Base-by-base conservation (phyloP, 2,329 filamentous ascomycete species). In the Botrytis paeoniae region DNA sequence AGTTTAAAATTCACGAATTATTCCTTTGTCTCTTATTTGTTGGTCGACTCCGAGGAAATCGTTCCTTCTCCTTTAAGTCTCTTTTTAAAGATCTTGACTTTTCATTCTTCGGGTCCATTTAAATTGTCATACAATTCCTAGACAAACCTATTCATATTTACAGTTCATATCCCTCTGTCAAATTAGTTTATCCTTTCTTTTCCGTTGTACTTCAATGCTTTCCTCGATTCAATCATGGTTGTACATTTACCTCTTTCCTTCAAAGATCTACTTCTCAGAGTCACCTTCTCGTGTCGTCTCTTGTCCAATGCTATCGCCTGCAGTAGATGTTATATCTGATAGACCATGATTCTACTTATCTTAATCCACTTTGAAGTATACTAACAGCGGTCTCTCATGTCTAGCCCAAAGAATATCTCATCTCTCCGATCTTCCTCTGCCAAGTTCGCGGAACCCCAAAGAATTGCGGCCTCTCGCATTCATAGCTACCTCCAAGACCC, bases 141-240 rank as follows among this genome's bases (percentile, higher is more conserved):
- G 10, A 4, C 22, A 10, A 1, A 3, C 22, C 10, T 10, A 3
- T n/a, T 51, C 20, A 51, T 29, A 18, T 29, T 18, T 0, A 0
- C 1, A 29, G 12, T 54, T 54, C 51, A 54, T 3, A 29, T 29
- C 6, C 3, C n/a, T 54, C n/a, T 29, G 14, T 54, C 14, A 16
- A 3, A 16, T 14, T 16, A 3, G 4, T 16, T 29, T 29, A 54
- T 29, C 12, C 22, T 22, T 39, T 39, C 1, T 18, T 39, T 32
- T 7, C 12, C 6, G 0, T 39, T n/a, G 9, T 10, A 4, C 9
- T 3, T 39, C 16, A 18, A 14, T 35, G 3, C 8, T 18, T 39
- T 39, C 1, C 35, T 9, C 1, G 7, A 0, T 37, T 35, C 14
- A 39, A 18, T 18, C 14, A 61, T 18, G 3, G 14, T 3, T 39